These are phyloP conservation scores for Hyphodiscus sp. DNA, from an alignment of 2,329 filamentous ascomycete species.

Conservation along the genomic window DNA sequence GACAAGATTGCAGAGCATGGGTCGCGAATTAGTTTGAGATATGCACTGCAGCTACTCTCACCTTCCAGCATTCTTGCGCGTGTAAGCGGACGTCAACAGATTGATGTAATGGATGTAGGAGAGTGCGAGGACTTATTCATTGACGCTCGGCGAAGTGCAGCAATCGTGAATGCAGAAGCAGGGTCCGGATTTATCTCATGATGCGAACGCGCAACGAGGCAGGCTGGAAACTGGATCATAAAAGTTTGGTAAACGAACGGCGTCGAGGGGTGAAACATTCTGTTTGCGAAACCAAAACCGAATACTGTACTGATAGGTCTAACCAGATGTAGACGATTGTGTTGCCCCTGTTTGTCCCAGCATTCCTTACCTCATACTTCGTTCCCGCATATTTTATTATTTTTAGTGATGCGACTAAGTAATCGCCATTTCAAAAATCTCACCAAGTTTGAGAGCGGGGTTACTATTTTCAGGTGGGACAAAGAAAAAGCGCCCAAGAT, in stretches of 20 bases:
- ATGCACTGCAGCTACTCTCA: constrained; percentile 79
- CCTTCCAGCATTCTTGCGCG: constrained; percentile 71
- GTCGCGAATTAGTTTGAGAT: constrained; percentile 81
- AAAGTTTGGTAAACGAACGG: constrained; percentile 10
- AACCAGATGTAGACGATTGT: neutral
- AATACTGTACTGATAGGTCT: neutral
- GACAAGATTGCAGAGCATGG: constrained; percentile 84
- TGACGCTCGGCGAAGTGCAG: constrained; percentile 71
- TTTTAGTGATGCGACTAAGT: constrained; percentile 1
- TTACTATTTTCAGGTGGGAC: constrained; percentile 18
- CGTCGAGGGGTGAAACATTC: constrained; percentile 7
- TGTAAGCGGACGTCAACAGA: constrained; percentile 70
- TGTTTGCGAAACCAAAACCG: constrained; percentile 5
- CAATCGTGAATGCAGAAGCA: constrained; percentile 57
- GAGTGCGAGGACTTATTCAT: constrained; percentile 83
- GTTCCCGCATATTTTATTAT: constrained; percentile 4
- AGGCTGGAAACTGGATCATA: constrained; percentile 4
- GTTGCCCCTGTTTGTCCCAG: neutral
- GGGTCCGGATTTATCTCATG: constrained; percentile 49
- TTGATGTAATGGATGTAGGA: constrained; percentile 69
- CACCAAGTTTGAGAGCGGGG: constrained; percentile 2
- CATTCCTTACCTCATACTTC: neutral
- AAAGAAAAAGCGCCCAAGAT: constrained; percentile 19
- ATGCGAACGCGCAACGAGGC: constrained; percentile 5
- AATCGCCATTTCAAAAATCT: neutral